Evolutionary conservation across 495 filamentous ascomycete genomes (phyloP).

Genomic region (Lophiostoma macrostomum): DNA sequence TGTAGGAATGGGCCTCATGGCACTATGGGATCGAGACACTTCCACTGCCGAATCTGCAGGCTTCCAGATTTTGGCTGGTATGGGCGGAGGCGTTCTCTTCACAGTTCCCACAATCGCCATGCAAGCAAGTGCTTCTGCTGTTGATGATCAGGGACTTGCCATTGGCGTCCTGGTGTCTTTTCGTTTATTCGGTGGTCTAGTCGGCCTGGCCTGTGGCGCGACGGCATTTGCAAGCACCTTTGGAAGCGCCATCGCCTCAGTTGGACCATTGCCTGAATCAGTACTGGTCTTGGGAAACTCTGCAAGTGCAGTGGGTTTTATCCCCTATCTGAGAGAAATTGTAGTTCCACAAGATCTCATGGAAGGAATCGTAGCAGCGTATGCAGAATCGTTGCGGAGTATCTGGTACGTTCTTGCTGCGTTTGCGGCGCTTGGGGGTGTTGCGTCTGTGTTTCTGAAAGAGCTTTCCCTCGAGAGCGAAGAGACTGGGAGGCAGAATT

Average conservation of each 20-base stretch:
- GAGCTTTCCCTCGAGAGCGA: no score
- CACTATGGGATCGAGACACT: slow-evolving; percentile 16
- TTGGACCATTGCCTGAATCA: neutral
- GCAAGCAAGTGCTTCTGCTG: slow-evolving; percentile 40
- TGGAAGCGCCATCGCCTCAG: no score
- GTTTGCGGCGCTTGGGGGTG: no score
- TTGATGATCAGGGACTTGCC: slow-evolving; percentile 44
- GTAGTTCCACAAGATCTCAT: neutral
- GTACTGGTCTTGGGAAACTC: neutral
- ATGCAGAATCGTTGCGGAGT: neutral
- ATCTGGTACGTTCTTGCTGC: no score
- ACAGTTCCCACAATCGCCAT: slow-evolving; percentile 31
- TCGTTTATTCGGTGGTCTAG: slow-evolving; percentile 44
- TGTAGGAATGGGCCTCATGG: slow-evolving; percentile 34
- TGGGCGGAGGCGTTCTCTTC: slow-evolving; percentile 34
- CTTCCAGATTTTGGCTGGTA: slow-evolving; percentile 39
- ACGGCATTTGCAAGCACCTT: slow-evolving; percentile 39
- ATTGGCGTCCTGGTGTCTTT: slow-evolving; percentile 40
- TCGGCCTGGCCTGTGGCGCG: slow-evolving; percentile 42
- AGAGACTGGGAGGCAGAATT: no score
- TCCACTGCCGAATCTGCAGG: slow-evolving; percentile 8
- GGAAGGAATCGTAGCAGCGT: slow-evolving; percentile 1
- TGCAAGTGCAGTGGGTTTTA: slow-evolving; percentile 12
- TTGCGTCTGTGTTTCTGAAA: no score
- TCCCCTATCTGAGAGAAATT: slow-evolving; percentile 8